Conservation (phyloP, 108 stramenopile genomes). For the Cyclotella choctawhatcheeana region DNA sequence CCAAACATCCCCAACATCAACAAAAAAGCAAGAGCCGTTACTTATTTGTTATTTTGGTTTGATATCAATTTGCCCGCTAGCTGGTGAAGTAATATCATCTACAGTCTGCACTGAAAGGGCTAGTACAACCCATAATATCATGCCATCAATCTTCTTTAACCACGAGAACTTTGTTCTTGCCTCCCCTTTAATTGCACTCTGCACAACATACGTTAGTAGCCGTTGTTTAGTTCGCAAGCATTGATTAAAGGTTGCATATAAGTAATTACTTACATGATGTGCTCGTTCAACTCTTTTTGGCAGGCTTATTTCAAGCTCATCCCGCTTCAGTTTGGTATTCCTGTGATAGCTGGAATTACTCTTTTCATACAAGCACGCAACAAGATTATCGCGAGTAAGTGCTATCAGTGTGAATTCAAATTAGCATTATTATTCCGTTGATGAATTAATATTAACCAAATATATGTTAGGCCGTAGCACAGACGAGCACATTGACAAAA, state of each 20-base stretch:
- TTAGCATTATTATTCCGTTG: too few species aligned
- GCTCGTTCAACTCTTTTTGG: neutral
- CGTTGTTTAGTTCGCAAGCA: too few species aligned
- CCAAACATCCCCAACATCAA: too few species aligned
- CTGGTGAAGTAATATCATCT: too few species aligned
- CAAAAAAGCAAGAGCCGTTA: too few species aligned
- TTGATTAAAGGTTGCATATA: too few species aligned
- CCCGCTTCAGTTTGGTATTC: constrained; percentile 43
- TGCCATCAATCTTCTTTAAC: constrained; percentile 42
- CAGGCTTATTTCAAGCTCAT: constrained; percentile 50
- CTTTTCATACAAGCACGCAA: constrained; percentile 30
- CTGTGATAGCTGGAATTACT: constrained; percentile 23
- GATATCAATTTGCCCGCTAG: too few species aligned
- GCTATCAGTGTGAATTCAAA: too few species aligned
- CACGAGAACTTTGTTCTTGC: constrained; percentile 50
- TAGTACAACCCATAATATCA: too few species aligned
- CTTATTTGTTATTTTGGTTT: too few species aligned
- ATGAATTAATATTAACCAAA: neutral
- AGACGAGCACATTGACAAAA: constrained; percentile 53
- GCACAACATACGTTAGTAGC: constrained; percentile 49
- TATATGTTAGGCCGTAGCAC: constrained; percentile 33
- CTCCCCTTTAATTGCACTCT: constrained; percentile 41
- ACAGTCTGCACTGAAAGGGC: too few species aligned
- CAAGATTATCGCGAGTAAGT: constrained; percentile 47
- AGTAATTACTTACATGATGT: too few species aligned